A percentile compares a stretch with the other conserved stretches of the same genome.
phyloP scores from a whole-genome alignment of 2,329 filamentous ascomycete species.

The Davidsoniella virescens region DNA sequence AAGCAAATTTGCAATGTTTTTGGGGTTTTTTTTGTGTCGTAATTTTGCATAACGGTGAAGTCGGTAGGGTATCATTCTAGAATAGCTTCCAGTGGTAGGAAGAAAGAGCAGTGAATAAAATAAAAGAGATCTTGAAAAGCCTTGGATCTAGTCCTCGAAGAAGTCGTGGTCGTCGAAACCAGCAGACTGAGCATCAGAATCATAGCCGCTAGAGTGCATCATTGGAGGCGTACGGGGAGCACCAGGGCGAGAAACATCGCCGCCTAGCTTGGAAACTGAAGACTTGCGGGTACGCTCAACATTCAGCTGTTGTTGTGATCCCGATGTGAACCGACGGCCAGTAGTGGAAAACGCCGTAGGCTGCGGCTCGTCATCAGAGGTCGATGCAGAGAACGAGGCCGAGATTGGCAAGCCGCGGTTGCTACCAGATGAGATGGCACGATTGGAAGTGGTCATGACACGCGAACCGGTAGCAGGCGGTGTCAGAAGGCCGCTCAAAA shows the following conservation, averaged over 20 bases:
- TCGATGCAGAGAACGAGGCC: slow-evolving; percentile 16
- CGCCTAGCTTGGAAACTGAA: slow-evolving; percentile 17
- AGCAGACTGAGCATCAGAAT: slow-evolving; percentile 42
- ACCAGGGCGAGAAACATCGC: slow-evolving; percentile 16
- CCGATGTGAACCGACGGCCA: slow-evolving; percentile 36
- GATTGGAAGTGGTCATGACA: not conserved
- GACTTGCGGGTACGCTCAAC: slow-evolving; percentile 13
- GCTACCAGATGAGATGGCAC: not conserved
- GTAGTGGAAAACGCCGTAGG: slow-evolving; percentile 46
- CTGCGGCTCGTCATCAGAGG: slow-evolving; percentile 23
- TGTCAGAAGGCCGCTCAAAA: slow-evolving; percentile 69
- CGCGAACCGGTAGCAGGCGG: slow-evolving; percentile 66
- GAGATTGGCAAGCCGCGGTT: slow-evolving; percentile 33
- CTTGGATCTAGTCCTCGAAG: slow-evolving; percentile 31
- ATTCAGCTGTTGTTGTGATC: slow-evolving; percentile 16
- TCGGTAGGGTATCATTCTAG: too few species aligned
- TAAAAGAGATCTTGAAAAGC: not conserved
- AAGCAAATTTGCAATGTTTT: too few species aligned
- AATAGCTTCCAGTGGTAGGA: too few species aligned
- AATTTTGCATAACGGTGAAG: too few species aligned
- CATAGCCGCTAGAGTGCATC: slow-evolving; percentile 42
- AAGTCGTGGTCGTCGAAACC: slow-evolving; percentile 45
- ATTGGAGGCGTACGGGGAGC: slow-evolving; percentile 44
- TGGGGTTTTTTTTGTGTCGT: too few species aligned
- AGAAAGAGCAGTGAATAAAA: not conserved